Evolutionary conservation across 148 eudicot genomes (phyloP), one percentile per base, ranked within the genome.

Genomic region (Chenopodium quinoa): DNA sequence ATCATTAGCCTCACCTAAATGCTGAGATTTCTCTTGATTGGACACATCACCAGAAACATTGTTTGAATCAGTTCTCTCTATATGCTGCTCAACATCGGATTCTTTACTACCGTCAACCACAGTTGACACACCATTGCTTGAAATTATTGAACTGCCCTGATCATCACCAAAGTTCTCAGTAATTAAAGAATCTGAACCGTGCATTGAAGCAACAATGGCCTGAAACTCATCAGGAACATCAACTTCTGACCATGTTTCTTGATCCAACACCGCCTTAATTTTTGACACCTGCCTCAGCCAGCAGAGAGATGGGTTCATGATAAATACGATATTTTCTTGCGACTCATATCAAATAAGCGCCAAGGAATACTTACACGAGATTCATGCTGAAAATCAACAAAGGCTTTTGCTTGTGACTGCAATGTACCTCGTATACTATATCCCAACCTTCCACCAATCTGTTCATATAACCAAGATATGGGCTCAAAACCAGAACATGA

Each of bases 381-480:
- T 76, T 94, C 98, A 78, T 97, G 99, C 90, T 97, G 99, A 83
- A 86, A 91, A 81, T 97, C 99, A 78, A 97, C 87, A 86, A 97
- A 97, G 79, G 97, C 89, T 84, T 92, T 97, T 34, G 98, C 97
- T 86, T 97, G 99, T 83, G 99, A 97, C 78, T 97, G 99, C 27
- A 97, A 86, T n/a, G 91, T 92, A 84, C 98, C 98, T 78, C 99
- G 93, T 81, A 93, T 94, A 84, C 95, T 94, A 88, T 92, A 94
- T 80, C 98, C 99, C 91, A 94, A 90, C 92, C 99, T 97, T 90
- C 99, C 99, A 90, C 99, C 98, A 82, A 94, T 94, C 99, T 97
- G 95, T 78, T 80, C 68, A 86, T 76, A 81, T 84, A 68, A 82
- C 79, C 81, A 89, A 74, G 44, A 80, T 60, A 76, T 75, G 68